Conservation (phyloP, 2,329 filamentous ascomycete genomes). For the Fusarium virguliforme region DNA sequence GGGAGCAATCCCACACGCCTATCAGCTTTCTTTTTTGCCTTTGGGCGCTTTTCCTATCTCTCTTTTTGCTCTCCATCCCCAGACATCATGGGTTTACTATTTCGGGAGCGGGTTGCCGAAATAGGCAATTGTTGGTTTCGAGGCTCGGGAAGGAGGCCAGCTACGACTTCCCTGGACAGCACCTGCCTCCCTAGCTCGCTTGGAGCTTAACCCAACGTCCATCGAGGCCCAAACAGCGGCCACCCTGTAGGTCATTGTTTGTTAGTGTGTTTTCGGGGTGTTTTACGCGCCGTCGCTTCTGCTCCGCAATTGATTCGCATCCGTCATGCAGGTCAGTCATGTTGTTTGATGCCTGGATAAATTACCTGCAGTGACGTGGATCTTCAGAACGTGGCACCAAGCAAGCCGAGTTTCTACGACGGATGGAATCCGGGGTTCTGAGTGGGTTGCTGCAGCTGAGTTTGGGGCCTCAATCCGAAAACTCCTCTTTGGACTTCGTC, state of each 20-base stretch:
- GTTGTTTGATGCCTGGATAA: conserved; percentile 3
- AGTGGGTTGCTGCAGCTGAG: conserved; percentile 15
- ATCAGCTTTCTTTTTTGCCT: conserved; percentile 30
- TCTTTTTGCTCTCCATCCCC: neutral
- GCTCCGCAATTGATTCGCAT: conserved; percentile 10
- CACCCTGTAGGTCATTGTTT: neutral
- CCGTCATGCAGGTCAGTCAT: conserved; percentile 5
- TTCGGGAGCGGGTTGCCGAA: conserved; percentile 7
- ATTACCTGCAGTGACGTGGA: conserved; percentile 11
- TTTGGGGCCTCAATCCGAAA: conserved; percentile 9
- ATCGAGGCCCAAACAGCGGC: neutral
- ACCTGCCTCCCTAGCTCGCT: neutral
- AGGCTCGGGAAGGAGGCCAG: conserved; percentile 7
- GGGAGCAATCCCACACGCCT: conserved; percentile 47
- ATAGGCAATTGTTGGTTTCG: conserved; percentile 13
- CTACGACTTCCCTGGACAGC: neutral
- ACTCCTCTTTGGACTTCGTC: conserved; percentile 10
- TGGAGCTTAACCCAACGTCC: conserved; percentile 7
- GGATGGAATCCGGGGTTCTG: conserved; percentile 19
- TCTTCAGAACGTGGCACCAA: conserved; percentile 22
- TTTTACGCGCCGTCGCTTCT: conserved; percentile 1
- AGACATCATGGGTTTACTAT: conserved; percentile 7
- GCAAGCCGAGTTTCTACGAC: conserved; percentile 7
- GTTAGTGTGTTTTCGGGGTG: neutral
- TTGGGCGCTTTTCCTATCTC: neutral